These are phyloP conservation scores for Cercospora brassicicola DNA, from an alignment of 2,329 filamentous ascomycete species.

Conservation along the genomic window DNA sequence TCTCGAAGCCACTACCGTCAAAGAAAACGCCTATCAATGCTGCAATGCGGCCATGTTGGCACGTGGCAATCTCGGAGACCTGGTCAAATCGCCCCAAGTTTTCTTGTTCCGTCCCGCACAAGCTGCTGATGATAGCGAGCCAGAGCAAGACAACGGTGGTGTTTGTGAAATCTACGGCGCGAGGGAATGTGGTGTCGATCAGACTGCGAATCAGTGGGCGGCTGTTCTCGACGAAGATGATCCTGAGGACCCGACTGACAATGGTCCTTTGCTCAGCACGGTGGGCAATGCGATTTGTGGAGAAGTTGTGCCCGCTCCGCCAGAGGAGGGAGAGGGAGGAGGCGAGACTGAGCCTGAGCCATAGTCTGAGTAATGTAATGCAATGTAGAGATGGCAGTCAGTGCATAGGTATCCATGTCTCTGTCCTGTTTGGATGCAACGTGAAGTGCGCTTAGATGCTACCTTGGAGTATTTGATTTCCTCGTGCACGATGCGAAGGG, in stretches of 20 bases:
- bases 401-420: too few relatives aligned
- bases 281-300: slow-evolving; percentile 1
- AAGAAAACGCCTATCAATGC: neutral
- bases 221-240: neutral
- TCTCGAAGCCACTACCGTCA: neutral
- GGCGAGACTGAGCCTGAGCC: too few relatives aligned
- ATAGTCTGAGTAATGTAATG: neutral
- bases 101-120: neutral
- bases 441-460: too few relatives aligned
- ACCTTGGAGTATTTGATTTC: too few relatives aligned
- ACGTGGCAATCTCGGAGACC: neutral
- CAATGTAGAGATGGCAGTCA: too few relatives aligned
- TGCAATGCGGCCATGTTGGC: neutral
- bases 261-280: neutral
- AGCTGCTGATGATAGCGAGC: neutral
- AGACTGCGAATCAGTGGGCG: neutral
- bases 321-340: too few relatives aligned
- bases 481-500: too few relatives aligned
- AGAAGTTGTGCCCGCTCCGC: neutral
- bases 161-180: neutral
- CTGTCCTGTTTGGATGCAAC: too few relatives aligned
- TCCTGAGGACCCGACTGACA: too few relatives aligned
- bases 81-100: neutral
- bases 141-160: neutral
- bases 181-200: neutral